Base-by-base conservation (phyloP, 2,329 filamentous ascomycete genomes). In the Cylindrodendrum hubeiense region DNA sequence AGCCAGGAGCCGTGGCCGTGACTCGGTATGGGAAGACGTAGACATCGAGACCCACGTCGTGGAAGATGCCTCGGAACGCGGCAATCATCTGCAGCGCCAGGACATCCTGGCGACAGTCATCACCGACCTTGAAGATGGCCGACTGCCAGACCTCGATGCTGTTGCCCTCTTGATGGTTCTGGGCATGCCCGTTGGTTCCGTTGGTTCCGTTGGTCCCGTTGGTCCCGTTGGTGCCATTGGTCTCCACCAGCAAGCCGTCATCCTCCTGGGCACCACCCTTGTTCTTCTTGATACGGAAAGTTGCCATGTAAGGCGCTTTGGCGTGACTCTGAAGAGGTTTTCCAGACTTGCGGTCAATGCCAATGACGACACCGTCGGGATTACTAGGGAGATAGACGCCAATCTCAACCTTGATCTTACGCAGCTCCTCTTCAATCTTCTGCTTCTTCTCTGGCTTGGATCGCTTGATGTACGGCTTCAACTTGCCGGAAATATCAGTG, bases 61-160 rank as follows among this genome's bases (percentile, higher is more conserved):
- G 93, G 86, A 98, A 99, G 75, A 99, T 99, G 68, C 95, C 95
- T 24, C 96, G 91, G 85, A 99, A 99, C 1, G 95, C 94, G 0
- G 96, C 91, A 78, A 99, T 98, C 92, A 99, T 97, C 80, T 99
- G 96, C 67, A 99, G 84, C 2, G 96, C 96, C 65, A 99, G 86
- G 56, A 99, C 93, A 75, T 99, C 97, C 81, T 99, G 96, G 54
- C 96, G 92, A 78, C 96, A 98, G 79, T 99, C 96, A 78, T 99
- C 96, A 67, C 96, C 96, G 52, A 99, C 97, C 79, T 99, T 99
- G 90, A 99, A 99, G 76, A 99, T 99, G 61, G 95, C 96, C 2
- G 94, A 97, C 79, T 99, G 96, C 97, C 96, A 98, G n/a, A 95
- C 92, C 79, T 99, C 97, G 71, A 97, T 89, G 0, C 90, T 93